phyloP scores from a whole-genome alignment of 1,284 basidiomycete genomes.

The Macrocystidia cucumis region DNA sequence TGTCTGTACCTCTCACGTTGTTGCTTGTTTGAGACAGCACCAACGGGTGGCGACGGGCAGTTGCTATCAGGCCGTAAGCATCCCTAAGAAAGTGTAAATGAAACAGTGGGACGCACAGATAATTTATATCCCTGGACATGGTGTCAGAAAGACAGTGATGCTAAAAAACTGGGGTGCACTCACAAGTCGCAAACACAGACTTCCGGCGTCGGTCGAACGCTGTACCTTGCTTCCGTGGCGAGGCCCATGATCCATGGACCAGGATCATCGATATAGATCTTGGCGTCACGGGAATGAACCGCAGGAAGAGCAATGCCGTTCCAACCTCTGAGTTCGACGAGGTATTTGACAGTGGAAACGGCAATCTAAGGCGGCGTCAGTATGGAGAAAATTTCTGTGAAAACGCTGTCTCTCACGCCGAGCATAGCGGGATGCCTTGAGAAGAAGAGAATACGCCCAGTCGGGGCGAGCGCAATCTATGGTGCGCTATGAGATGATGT shows the following conservation, averaged over 20 bases:
- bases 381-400: background rate
- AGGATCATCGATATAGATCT: conserved; percentile 83
- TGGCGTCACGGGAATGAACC: conserved; percentile 86
- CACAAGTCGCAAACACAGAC: conserved; percentile 89
- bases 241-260: conserved; percentile 93
- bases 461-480: conserved; percentile 87
- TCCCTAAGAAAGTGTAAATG: conserved; percentile 5
- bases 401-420: conserved; percentile 37
- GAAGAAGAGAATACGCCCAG: conserved; percentile 86
- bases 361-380: conserved; percentile 44
- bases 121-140: conserved; percentile 76
- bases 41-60: conserved; percentile 73
- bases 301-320: conserved; percentile 80
- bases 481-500: conserved; percentile 3
- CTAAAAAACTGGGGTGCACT: conserved; percentile 22
- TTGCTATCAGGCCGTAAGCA: conserved; percentile 31
- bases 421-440: conserved; percentile 90
- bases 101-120: conserved; percentile 38
- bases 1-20: conserved; percentile 82
- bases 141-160: conserved; percentile 5
- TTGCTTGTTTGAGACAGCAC: conserved; percentile 74
- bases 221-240: conserved; percentile 80
- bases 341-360: conserved; percentile 84
- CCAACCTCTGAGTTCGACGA: conserved; percentile 94
- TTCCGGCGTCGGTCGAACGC: conserved; percentile 68